phyloP scores from a whole-genome alignment of 2,329 filamentous ascomycete species.

The Westerdykella ornata region DNA sequence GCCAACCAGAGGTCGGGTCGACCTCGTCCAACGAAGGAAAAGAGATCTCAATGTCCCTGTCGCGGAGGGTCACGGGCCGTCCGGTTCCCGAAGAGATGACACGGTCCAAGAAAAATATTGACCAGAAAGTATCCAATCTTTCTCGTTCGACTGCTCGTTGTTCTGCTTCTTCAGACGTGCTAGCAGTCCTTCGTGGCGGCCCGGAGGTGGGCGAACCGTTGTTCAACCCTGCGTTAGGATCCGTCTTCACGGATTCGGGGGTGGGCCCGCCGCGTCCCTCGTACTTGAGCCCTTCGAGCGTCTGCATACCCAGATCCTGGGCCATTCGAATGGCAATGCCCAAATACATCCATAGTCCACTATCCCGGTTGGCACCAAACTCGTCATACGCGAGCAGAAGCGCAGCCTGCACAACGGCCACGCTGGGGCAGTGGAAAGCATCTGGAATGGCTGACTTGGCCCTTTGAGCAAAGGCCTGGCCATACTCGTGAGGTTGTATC shows the following conservation, averaged over 20 bases:
- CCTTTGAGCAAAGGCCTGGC: constrained; percentile 70
- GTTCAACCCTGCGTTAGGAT: constrained; percentile 16
- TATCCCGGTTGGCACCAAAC: constrained; percentile 82
- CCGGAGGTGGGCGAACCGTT: constrained; percentile 45
- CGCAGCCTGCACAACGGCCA: constrained; percentile 77
- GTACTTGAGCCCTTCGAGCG: constrained; percentile 64
- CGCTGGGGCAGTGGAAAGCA: constrained; percentile 73
- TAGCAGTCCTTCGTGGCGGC: constrained; percentile 37
- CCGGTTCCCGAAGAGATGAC: constrained; percentile 85
- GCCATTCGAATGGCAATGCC: constrained; percentile 81
- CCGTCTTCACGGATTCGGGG: constrained; percentile 48
- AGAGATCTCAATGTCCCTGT: constrained; percentile 76
- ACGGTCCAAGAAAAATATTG: constrained; percentile 78
- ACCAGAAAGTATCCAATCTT: constrained; percentile 82
- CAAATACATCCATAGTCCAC: constrained; percentile 88
- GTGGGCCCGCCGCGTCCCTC: constrained; percentile 51
- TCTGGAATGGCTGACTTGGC: constrained; percentile 79
- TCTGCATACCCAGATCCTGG: constrained; percentile 73
- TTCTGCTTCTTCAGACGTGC: constrained; percentile 40
- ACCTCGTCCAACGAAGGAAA: constrained; percentile 55
- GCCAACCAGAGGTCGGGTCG: constrained; percentile 56
- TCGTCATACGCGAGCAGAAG: constrained; percentile 81
- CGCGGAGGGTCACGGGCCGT: constrained; percentile 71
- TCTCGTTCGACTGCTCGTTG: constrained; percentile 68
- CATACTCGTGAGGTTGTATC: constrained; percentile 56